A percentile compares a stretch with the other conserved stretches of the same genome.
phyloP scores from a whole-genome alignment of 2,329 filamentous ascomycete genomes.

The Calonectria montana region DNA sequence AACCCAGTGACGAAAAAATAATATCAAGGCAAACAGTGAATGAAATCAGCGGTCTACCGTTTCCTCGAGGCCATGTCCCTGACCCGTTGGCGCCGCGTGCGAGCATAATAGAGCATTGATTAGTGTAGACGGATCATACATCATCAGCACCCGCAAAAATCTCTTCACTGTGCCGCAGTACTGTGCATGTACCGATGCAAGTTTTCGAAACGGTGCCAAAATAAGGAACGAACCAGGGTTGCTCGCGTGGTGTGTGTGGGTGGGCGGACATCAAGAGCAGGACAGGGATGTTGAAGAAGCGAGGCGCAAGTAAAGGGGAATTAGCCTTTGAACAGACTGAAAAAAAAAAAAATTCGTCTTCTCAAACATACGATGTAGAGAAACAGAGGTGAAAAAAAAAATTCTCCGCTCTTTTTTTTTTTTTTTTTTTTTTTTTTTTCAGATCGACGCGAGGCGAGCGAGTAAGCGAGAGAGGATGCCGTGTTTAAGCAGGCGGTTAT shows the following conservation, averaged over 20 bases:
- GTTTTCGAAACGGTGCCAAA: conserved; percentile 20
- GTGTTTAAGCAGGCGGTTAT: neutral
- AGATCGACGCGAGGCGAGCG: conserved; percentile 10
- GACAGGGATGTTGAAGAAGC: neutral
- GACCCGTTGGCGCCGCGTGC: conserved; percentile 6
- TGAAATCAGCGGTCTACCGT: conserved; percentile 13
- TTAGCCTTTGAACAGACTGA: neutral
- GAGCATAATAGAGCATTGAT: conserved; percentile 12
- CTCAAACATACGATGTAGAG: neutral
- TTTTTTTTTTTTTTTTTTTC: neutral
- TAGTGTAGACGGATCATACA: conserved; percentile 12
- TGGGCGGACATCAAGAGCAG: neutral
- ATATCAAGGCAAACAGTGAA: neutral
- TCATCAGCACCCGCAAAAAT: conserved; percentile 4
- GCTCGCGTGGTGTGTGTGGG: conserved; percentile 4
- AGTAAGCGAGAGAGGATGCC: conserved; percentile 2
- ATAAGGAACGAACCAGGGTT: conserved; percentile 8
- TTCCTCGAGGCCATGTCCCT: neutral
- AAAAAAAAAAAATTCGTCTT: neutral
- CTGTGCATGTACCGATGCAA: conserved; percentile 23
- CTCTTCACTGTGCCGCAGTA: conserved; percentile 25
- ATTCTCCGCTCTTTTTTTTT: neutral
- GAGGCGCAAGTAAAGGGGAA: neutral
- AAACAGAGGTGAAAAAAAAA: neutral
- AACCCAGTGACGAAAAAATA: neutral